Base-by-base conservation (phyloP, 176 grass and related monocot genomes). In the Zoysia pacifica region DNA sequence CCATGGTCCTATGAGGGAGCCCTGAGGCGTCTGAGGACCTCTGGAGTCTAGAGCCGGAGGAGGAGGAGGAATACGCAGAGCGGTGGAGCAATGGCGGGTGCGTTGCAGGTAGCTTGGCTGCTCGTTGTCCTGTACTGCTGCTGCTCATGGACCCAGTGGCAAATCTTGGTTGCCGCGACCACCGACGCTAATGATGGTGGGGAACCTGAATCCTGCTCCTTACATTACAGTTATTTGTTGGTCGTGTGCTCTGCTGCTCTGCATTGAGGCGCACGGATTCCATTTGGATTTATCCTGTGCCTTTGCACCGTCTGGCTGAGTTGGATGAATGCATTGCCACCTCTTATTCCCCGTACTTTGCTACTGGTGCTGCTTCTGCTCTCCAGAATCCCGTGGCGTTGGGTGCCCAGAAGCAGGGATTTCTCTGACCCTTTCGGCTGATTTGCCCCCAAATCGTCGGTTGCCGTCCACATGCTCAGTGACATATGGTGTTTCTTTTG, bases 171-270 rank as follows among this genome's bases (percentile, higher is more conserved):
- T 37, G 54, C 52, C 10, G 86, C 81, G 54, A 62, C 69, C 70
- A 88, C 86, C 39, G 86, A 88, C 86, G 52, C 54, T 44, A 88
- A 80, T 84, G 86, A 88, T 84, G 81, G 86, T 88, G 65, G 28
- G 74, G 11, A 43, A 56, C 36, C 38, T 11, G 67, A 87, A 79
- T 60, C 45, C 13, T 67, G 36, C 0, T 28, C 50, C 65, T 68
- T 41, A 11, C 2, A 4, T 65, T 40, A 8, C 2, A 3, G 64
- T 88, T 45, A 16, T 61, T 81, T 48, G 16, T 80, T 58, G 48
- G 41, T 79, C 4, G 40, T 5, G 11, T 13, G 18, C 50, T 66
- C 66, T 42, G 9, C 64, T 71, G 51, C 58, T 65, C 64, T 73
- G 15, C 50, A 52, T 48, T 38, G 4, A 72, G 48, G 66, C 53